phyloP scores from a whole-genome alignment of 75 land plant genomes.

The Picea sitchensis region DNA sequence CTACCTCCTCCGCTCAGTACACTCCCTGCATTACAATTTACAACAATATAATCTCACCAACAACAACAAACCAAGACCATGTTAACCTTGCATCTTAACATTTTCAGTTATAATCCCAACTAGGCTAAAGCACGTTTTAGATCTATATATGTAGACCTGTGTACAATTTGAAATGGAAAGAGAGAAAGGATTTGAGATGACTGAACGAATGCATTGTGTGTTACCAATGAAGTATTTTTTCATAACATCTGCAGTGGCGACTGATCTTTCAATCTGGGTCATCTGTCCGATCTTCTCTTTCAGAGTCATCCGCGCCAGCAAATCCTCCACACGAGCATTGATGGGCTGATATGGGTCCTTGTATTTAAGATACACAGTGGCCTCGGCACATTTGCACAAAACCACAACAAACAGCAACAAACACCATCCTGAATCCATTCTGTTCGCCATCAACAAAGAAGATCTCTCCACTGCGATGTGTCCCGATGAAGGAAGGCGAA shows the following conservation, averaged over 20 bases:
- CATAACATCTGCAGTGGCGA: slow-evolving; percentile 44
- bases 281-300: slow-evolving; percentile 80
- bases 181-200: background rate
- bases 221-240: slow-evolving; percentile 43
- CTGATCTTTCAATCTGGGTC: slow-evolving; percentile 65
- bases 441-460: too few relatives aligned
- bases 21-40: slow-evolving; percentile 31
- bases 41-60: background rate
- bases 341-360: slow-evolving; percentile 56
- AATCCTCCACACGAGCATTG: slow-evolving; percentile 31
- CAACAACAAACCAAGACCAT: too few relatives aligned
- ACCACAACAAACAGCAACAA: background rate
- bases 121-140: too few relatives aligned
- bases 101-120: too few relatives aligned
- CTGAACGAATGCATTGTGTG: background rate
- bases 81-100: too few relatives aligned
- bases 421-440: too few relatives aligned
- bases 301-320: slow-evolving; percentile 51
- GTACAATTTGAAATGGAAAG: background rate
- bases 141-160: too few relatives aligned
- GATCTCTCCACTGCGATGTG: too few relatives aligned
- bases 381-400: background rate
- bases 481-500: too few relatives aligned
- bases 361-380: slow-evolving; percentile 17
- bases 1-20: slow-evolving; percentile 55